Evolutionary conservation across 2,329 filamentous ascomycete genomes (phyloP).

Genomic region (Colletotrichum sp.): DNA sequence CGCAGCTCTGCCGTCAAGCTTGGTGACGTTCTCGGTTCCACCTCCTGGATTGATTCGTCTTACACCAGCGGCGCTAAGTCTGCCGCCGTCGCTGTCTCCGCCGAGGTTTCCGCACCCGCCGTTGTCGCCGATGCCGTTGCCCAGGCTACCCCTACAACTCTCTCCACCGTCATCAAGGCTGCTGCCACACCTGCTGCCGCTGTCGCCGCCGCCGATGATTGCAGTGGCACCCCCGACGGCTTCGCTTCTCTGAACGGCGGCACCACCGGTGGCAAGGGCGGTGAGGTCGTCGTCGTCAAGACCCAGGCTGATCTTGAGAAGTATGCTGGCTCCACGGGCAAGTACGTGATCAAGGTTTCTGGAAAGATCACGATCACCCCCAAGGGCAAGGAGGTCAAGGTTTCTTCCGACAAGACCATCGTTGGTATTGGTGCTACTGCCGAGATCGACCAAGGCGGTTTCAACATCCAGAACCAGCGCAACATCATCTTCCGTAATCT

Average conservation of each 20-base stretch:
- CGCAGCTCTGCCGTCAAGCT: slow-evolving; percentile 40
- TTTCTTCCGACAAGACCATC: slow-evolving; percentile 28
- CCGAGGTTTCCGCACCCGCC: background rate
- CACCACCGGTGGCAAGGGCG: slow-evolving; percentile 27
- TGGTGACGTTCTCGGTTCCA: slow-evolving; percentile 29
- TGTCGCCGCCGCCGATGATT: background rate
- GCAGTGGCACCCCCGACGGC: slow-evolving; percentile 19
- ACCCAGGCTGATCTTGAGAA: slow-evolving; percentile 26
- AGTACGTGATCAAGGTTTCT: slow-evolving; percentile 28
- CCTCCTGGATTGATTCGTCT: slow-evolving; percentile 27
- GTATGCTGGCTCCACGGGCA: slow-evolving; percentile 24
- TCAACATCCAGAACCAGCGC: slow-evolving; percentile 23
- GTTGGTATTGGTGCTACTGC: slow-evolving; percentile 27
- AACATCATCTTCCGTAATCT: slow-evolving; percentile 30
- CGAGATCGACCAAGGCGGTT: slow-evolving; percentile 27
- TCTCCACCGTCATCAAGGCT: background rate
- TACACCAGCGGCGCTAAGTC: slow-evolving; percentile 20
- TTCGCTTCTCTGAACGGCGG: slow-evolving; percentile 29
- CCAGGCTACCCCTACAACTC: background rate
- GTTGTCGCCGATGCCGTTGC: background rate
- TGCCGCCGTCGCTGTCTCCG: background rate
- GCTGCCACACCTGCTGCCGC: background rate
- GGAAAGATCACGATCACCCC: slow-evolving; percentile 26
- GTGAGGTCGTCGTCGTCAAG: slow-evolving; percentile 23
- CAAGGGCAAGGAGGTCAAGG: slow-evolving; percentile 24